These are phyloP conservation scores for Stephanocyclus meneghinianus DNA, from an alignment of 352 stramenopile genomes.

Conservation along the genomic window DNA sequence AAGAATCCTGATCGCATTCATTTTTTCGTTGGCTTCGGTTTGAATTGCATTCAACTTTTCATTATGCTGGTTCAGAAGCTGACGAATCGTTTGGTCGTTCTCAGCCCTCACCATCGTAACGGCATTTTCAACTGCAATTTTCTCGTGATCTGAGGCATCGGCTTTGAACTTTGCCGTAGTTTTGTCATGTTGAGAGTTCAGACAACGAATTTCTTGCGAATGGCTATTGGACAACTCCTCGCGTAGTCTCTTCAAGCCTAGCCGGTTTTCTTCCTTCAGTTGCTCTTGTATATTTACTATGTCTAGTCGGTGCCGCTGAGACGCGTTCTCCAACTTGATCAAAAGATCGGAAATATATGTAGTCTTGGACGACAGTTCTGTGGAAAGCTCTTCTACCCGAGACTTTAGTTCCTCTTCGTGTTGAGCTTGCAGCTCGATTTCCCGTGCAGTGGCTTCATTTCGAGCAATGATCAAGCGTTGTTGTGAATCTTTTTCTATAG, in stretches of 20 bases:
- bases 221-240: conserved; percentile 3
- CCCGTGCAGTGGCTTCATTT: conserved; percentile 22
- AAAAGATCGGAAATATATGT: conserved; percentile 21
- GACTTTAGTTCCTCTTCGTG: conserved; percentile 21
- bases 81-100: conserved; percentile 30
- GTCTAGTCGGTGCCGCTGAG: background rate
- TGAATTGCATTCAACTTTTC: conserved; percentile 17
- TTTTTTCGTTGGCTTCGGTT: conserved; percentile 7
- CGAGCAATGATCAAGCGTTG: conserved; percentile 15
- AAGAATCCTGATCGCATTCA: conserved; percentile 4
- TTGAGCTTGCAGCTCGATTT: conserved; percentile 6
- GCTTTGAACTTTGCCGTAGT: background rate
- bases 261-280: background rate
- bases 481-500: conserved; percentile 8
- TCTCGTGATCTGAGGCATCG: conserved; percentile 17
- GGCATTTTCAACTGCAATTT: conserved; percentile 1
- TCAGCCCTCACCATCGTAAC: conserved; percentile 1
- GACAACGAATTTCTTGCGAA: background rate
- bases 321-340: conserved; percentile 29
- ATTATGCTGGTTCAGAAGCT: conserved; percentile 10
- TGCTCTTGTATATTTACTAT: background rate
- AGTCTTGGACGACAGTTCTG: conserved; percentile 10
- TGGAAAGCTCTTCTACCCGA: background rate
- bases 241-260: background rate
- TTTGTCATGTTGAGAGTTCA: conserved; percentile 10